These are phyloP conservation scores for Pyrus betulifolia DNA, from an alignment of 306 rosid species.

Conservation along the genomic window DNA sequence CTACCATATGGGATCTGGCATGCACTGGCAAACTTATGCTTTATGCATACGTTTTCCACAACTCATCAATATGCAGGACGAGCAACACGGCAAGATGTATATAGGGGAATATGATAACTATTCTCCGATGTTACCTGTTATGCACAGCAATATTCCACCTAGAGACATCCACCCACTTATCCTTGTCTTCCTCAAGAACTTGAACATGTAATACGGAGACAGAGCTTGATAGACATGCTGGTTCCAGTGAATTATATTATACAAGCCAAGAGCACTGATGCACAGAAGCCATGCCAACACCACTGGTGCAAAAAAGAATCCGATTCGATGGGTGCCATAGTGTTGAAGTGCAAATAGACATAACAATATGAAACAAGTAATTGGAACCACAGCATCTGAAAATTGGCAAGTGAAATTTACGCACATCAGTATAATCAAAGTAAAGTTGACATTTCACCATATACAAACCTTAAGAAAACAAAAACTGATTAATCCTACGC, in stretches of 20 bases:
- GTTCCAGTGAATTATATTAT: conserved; percentile 77
- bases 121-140: conserved; percentile 58
- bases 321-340: conserved; percentile 95
- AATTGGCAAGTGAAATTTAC: neutral
- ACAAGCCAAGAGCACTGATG: conserved; percentile 88
- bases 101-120: neutral
- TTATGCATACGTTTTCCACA: neutral
- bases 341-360: conserved; percentile 98
- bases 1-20: neutral
- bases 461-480: neutral
- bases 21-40: neutral
- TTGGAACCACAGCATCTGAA: conserved; percentile 97
- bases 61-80: conserved; percentile 14
- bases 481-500: neutral
- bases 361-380: conserved; percentile 84
- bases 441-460: neutral
- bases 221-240: conserved; percentile 69
- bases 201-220: conserved; percentile 96
- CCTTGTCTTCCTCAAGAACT: conserved; percentile 90
- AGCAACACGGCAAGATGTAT: neutral
- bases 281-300: conserved; percentile 87
- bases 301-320: conserved; percentile 87
- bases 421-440: neutral
- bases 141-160: conserved; percentile 90
- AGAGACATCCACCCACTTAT: conserved; percentile 93